Percentiles rank a stretch among this genome's conserved stretches.
Evolutionary conservation across 225 moss, liverwort and hornwort species (phyloP).

Genomic region (Bryoerythrophyllum caledonicum): DNA sequence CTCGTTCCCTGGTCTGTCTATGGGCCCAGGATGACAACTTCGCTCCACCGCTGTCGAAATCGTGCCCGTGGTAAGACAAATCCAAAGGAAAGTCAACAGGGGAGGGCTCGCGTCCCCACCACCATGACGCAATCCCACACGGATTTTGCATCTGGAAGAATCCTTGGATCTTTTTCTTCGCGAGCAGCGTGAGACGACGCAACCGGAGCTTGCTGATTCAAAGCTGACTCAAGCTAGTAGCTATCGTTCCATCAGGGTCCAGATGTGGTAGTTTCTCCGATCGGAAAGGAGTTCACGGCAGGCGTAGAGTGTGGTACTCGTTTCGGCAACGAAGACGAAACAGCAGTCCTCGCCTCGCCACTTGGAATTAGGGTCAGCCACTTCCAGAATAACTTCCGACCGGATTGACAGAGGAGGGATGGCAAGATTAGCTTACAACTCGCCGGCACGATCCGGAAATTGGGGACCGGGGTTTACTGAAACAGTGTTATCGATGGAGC

Average conservation of each 20-base stretch:
- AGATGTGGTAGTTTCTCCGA: not conserved
- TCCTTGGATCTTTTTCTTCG: not conserved
- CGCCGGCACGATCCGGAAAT: not conserved
- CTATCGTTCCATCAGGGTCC: not conserved
- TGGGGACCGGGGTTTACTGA: not conserved
- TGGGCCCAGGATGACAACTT: not conserved
- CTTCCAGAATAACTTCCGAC: not conserved
- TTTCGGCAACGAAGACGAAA: not conserved
- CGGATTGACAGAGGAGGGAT: not conserved
- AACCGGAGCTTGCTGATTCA: not conserved
- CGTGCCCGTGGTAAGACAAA: no score
- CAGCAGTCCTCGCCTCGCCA: not conserved
- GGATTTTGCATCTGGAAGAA: no score
- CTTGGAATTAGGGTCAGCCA: not conserved
- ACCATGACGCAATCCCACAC: not conserved
- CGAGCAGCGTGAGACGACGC: not conserved
- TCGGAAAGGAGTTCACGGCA: not conserved
- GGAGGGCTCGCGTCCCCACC: not conserved
- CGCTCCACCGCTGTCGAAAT: not conserved
- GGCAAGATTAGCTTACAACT: not conserved
- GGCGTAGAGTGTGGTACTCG: not conserved
- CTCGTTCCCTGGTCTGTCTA: not conserved
- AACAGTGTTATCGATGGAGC: not conserved
- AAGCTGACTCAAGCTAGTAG: not conserved
- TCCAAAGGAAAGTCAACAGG: no score